Conservation (phyloP, 345 rosid species). For the Euphorbia pulcherrima region DNA sequence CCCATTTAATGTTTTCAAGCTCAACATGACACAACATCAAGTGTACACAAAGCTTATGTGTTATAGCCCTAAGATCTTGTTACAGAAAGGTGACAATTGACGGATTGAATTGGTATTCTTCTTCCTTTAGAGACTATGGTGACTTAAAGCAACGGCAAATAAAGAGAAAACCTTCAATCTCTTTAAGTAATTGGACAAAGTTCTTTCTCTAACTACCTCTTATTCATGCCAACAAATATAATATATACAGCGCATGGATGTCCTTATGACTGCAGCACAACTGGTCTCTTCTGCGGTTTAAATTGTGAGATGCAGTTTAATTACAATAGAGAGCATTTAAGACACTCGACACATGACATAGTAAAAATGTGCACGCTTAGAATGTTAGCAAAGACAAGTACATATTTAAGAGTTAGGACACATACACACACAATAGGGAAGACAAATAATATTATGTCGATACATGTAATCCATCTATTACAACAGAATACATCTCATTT, state of each 20-base stretch:
- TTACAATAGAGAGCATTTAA: not conserved
- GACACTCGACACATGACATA: not conserved
- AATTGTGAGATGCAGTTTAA: not conserved
- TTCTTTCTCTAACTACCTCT: not conserved
- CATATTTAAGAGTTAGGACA: not conserved
- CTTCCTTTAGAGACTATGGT: not conserved
- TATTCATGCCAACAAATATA: not conserved
- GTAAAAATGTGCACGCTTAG: not conserved
- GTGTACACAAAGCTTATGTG: not conserved
- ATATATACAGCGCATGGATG: not conserved
- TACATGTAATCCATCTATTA: not conserved
- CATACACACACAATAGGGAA: not conserved
- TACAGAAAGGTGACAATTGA: not conserved
- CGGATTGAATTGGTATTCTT: not conserved
- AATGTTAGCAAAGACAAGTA: not conserved
- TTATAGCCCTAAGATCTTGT: not conserved
- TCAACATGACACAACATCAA: not conserved
- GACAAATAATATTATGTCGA: not conserved
- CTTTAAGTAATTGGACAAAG: not conserved
- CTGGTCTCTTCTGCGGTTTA: not conserved
- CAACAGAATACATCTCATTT: not conserved
- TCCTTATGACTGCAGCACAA: not conserved
- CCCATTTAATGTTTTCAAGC: not conserved
- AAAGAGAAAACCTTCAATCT: not conserved
- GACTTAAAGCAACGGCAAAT: not conserved